phyloP scores from a whole-genome alignment of 2,329 filamentous ascomycete species.

The Aspergillus sp. region DNA sequence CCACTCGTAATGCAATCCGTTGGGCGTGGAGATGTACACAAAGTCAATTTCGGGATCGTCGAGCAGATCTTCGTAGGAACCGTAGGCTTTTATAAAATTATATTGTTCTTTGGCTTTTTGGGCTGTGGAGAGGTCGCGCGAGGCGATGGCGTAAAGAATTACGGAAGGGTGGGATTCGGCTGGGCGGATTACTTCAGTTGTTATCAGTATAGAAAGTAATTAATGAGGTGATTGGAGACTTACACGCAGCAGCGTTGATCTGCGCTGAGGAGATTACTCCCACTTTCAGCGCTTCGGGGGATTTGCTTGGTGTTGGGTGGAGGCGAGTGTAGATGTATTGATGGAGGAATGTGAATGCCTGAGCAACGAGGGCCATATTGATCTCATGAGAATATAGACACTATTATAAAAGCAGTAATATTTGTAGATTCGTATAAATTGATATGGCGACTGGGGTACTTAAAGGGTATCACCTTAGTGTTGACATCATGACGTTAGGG shows the following conservation, averaged over 20 bases:
- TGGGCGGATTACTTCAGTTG: slow-evolving; percentile 32
- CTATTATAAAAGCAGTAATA: background rate
- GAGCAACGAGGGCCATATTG: slow-evolving; percentile 18
- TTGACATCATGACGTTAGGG: slow-evolving; percentile 1
- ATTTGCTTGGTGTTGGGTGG: slow-evolving; percentile 15
- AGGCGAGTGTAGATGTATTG: slow-evolving; percentile 18
- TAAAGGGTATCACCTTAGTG: background rate
- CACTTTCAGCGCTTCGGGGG: slow-evolving; percentile 14
- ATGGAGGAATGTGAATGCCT: slow-evolving; percentile 17
- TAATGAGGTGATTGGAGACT: background rate
- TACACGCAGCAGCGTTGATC: slow-evolving; percentile 17
- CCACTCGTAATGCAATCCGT: slow-evolving; percentile 40
- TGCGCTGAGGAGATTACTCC: slow-evolving; percentile 18
- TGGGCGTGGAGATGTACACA: slow-evolving; percentile 47
- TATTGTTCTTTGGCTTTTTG: slow-evolving; percentile 45
- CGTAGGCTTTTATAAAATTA: slow-evolving; percentile 40
- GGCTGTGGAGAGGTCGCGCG: slow-evolving; percentile 43
- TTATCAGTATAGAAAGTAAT: background rate
- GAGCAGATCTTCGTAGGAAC: slow-evolving; percentile 17
- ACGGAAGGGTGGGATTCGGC: slow-evolving; percentile 50
- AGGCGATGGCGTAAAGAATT: slow-evolving; percentile 48
- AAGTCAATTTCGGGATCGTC: slow-evolving; percentile 35
- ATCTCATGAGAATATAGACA: background rate
- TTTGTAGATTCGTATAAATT: background rate
- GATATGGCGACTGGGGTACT: background rate